These are phyloP conservation scores for Chrysanthemum seticuspe DNA, from an alignment of 129 eudicot species.

Conservation along the genomic window DNA sequence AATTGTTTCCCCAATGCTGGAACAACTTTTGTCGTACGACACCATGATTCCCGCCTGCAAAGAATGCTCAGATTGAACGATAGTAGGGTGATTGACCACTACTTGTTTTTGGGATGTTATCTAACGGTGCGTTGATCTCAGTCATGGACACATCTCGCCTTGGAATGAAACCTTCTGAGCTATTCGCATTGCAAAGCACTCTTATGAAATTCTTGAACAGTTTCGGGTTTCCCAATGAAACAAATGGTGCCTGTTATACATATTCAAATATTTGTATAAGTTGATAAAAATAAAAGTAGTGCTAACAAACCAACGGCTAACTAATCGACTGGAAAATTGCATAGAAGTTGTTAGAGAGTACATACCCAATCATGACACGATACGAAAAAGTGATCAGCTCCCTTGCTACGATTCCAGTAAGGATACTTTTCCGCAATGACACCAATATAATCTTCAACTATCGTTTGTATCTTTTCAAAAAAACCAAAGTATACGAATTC, in stretches of 20 bases:
- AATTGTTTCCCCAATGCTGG: no score
- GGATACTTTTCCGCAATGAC: no score
- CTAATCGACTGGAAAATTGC: neutral
- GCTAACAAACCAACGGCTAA: neutral
- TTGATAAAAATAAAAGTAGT: neutral
- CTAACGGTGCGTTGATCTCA: conserved; percentile 49
- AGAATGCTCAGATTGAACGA: no score
- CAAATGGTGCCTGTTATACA: conserved; percentile 37
- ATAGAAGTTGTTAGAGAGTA: neutral
- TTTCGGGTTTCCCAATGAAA: conserved; percentile 32
- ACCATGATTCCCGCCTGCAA: no score
- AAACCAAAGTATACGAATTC: no score
- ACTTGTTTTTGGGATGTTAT: no score
- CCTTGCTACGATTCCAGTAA: no score
- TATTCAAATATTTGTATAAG: neutral
- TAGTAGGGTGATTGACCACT: no score
- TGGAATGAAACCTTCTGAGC: conserved; percentile 57
- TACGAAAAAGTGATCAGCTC: no score
- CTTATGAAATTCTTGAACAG: conserved; percentile 43
- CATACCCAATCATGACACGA: conserved; percentile 73
- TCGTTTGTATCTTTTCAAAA: no score
- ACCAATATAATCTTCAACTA: no score
- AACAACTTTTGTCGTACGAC: no score
- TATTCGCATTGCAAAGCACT: conserved; percentile 68
- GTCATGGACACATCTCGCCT: conserved; percentile 56